Evolutionary conservation across 495 filamentous ascomycete species (phyloP).

Genomic region (Sabuloglossum arenarium): DNA sequence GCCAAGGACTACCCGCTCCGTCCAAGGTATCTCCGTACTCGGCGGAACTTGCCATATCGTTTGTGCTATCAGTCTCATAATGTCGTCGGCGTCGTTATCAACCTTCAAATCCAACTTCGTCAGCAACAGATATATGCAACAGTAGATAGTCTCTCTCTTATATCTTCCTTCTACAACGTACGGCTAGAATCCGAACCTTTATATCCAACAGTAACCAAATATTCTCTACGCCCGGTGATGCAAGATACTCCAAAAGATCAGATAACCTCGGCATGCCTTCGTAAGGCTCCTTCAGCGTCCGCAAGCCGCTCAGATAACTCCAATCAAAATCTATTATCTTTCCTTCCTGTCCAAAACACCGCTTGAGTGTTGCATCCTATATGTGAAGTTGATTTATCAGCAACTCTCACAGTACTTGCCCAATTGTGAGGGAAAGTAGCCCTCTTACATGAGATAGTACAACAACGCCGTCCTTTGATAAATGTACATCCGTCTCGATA

Average conservation of each 20-base stretch:
- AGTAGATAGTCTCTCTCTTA: not conserved
- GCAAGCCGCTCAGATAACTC: conserved; percentile 42
- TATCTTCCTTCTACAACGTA: too few relatives aligned
- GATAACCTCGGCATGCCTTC: conserved; percentile 48
- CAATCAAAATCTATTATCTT: conserved; percentile 59
- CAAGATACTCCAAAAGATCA: conserved; percentile 59
- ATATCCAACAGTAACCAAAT: conserved; percentile 79
- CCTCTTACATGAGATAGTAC: conserved; percentile 58
- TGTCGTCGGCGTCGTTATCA: conserved; percentile 44
- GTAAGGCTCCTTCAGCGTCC: conserved; percentile 44
- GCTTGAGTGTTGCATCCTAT: conserved; percentile 53
- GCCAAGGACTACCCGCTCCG: conserved; percentile 50
- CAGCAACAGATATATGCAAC: not conserved
- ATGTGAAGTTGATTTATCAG: not conserved
- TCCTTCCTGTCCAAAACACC: conserved; percentile 53
- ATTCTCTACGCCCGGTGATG: conserved; percentile 32
- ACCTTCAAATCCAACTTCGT: conserved; percentile 19
- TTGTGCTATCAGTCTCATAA: conserved; percentile 42
- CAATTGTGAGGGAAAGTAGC: not conserved
- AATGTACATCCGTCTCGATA: conserved; percentile 72
- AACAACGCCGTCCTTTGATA: conserved; percentile 64
- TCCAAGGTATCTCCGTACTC: conserved; percentile 33
- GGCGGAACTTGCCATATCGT: conserved; percentile 33
- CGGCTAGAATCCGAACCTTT: conserved; percentile 31
- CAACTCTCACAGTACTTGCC: not conserved